phyloP scores from a whole-genome alignment of 176 grass and related monocot genomes.

The Eremochloa ophiuroides region DNA sequence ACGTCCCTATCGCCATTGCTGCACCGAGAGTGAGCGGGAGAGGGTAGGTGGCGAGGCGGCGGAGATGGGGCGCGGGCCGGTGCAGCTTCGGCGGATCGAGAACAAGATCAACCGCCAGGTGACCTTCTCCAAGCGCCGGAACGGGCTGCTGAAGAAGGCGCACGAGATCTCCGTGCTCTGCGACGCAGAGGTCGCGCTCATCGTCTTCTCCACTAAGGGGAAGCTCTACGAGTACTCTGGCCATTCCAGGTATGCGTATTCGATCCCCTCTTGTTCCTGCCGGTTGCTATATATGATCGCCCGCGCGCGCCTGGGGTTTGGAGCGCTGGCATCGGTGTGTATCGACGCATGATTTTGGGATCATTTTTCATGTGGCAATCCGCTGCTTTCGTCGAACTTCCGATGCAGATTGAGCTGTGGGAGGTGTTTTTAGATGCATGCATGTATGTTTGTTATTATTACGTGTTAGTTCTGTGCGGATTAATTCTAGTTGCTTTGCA shows the following conservation, averaged over 20 bases:
- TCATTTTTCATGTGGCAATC: not conserved
- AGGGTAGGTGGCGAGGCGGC: not conserved
- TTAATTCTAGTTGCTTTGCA: constrained; percentile 18
- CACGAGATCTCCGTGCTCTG: constrained; percentile 97
- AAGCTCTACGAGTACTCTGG: constrained; percentile 88
- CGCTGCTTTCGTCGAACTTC: not conserved
- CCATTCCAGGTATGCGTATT: constrained; percentile 19
- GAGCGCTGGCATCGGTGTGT: not conserved
- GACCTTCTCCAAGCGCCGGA: constrained; percentile 85
- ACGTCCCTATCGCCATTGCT: not conserved
- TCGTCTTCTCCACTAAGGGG: constrained; percentile 88
- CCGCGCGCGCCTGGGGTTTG: not conserved
- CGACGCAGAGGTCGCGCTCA: constrained; percentile 84
- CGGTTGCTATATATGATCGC: not conserved
- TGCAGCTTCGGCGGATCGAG: constrained; percentile 91
- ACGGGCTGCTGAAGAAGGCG: constrained; percentile 92
- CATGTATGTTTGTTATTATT: constrained; percentile 26
- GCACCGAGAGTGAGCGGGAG: not conserved
- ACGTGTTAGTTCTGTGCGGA: constrained; percentile 14
- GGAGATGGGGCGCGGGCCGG: constrained; percentile 82
- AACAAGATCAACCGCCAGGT: constrained; percentile 97
- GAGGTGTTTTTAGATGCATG: not conserved
- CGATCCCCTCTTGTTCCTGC: not conserved
- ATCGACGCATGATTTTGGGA: not conserved
- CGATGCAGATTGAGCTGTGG: not conserved